Evolutionary conservation across 306 rosid genomes (phyloP), one percentile per base, ranked within the genome.

Genomic region (Castanea mollissima): DNA sequence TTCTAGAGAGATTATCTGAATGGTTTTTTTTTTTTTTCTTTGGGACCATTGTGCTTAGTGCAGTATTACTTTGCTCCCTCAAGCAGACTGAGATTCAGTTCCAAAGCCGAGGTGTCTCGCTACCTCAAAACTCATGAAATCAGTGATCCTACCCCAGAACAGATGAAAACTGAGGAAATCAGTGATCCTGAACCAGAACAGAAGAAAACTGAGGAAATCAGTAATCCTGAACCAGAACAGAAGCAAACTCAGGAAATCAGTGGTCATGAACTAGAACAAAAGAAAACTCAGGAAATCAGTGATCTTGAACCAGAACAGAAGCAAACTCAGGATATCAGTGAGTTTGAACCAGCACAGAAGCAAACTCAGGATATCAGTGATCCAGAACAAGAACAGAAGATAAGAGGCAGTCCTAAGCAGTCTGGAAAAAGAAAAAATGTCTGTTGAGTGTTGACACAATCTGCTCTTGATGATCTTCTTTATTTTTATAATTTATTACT

Each of bases 41-140:
- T 41, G 46, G 46, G 34, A 60, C 79, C 57, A 13, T 73, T 69
- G 71, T 63, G 74, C 71, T 78, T 87, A 58, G 74, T 86, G 89
- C 97, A 92, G 97, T 92, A 79, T 75, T 93, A 91, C 78, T 55
- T 69, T 77, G 68, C 86, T 15, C 90, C 96, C 74, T 81, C 90
- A 52, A 78, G 76, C 69, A 90, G 85, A 70, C 78, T 79, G 67
- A 83, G 74, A 70, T 90, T 93, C 79, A 87, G 83, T 69, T 93
- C 98, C 76, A 82, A 82, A 87, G 83, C 76, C 34, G 89, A 89
- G 80, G 92, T 89, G 74, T 74, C 79, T 63, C 89, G 88, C 63
- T 82, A 85, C 88, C 91, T 91, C 44, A 78, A 78, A 60, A 72
- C 73, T 55, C 32, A 34, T 13, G 44, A 58, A 60, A 69, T 52